Evolutionary conservation across 768 basidiomycete genomes (phyloP).

Genomic region (Amanita muscaria): DNA sequence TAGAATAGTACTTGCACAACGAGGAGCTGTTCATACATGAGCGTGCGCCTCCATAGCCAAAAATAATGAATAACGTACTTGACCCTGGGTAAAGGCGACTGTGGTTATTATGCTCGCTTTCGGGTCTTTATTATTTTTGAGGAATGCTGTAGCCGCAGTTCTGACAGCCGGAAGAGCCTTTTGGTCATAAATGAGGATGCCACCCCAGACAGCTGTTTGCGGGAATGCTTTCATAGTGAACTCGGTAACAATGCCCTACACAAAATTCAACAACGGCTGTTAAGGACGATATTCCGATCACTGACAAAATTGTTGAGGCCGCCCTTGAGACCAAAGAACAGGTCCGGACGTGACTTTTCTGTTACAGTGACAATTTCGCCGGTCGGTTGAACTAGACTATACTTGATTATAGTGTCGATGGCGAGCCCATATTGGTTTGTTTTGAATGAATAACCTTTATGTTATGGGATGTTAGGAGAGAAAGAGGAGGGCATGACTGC

Average conservation of each 20-base stretch:
- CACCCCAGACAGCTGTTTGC: slow-evolving; percentile 23
- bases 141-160: background rate
- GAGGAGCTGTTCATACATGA: background rate
- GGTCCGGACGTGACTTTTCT: slow-evolving; percentile 12
- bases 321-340: slow-evolving; percentile 20
- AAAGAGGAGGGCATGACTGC: background rate
- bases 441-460: slow-evolving; percentile 41
- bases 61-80: too few relatives aligned
- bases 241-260: slow-evolving; percentile 36
- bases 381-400: slow-evolving; percentile 36
- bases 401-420: slow-evolving; percentile 31
- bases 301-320: slow-evolving; percentile 37
- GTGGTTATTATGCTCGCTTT: slow-evolving; percentile 8
- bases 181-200: background rate
- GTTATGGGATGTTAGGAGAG: too few relatives aligned
- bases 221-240: slow-evolving; percentile 37
- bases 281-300: background rate
- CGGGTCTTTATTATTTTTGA: background rate
- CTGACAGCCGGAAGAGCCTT: background rate
- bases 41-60: too few relatives aligned
- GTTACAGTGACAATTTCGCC: slow-evolving; percentile 24
- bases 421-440: slow-evolving; percentile 42
- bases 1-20: slow-evolving; percentile 43
- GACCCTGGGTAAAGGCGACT: too few relatives aligned
- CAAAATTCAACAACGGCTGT: background rate